phyloP scores from a whole-genome alignment of 805 yeast species.

The Metschnikowia reukaufii region DNA sequence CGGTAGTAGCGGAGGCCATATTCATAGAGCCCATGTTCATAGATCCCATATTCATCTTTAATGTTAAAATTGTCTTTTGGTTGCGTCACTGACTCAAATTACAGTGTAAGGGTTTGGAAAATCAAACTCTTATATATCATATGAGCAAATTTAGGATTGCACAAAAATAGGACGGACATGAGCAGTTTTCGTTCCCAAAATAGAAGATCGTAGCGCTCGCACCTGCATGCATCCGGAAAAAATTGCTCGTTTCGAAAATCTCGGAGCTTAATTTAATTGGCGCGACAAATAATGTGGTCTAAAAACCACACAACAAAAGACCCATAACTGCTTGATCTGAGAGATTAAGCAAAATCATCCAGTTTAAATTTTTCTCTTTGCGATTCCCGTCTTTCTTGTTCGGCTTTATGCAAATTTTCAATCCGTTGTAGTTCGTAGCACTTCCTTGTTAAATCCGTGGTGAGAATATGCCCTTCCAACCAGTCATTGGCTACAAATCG shows the following conservation, averaged over 20 bases:
- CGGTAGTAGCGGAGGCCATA: not conserved
- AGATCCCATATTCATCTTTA: constrained; percentile 4
- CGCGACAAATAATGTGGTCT: too few species aligned
- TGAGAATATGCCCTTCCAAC: constrained; percentile 54
- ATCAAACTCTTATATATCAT: not conserved
- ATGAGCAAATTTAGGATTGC: constrained; percentile 8
- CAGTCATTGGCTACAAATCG: constrained; percentile 51
- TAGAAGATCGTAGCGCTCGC: constrained; percentile 5
- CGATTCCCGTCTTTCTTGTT: not conserved
- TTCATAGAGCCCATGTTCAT: constrained; percentile 1
- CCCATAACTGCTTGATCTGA: too few species aligned
- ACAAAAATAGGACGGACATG: constrained; percentile 3
- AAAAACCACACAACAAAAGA: too few species aligned
- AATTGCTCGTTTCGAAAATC: not conserved
- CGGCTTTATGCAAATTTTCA: constrained; percentile 3
- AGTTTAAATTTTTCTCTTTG: not conserved
- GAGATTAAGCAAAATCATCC: too few species aligned
- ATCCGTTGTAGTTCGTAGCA: constrained; percentile 14
- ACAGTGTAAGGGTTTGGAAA: not conserved
- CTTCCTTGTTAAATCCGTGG: constrained; percentile 16
- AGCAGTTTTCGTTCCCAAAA: constrained; percentile 14
- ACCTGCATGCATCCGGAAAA: constrained; percentile 3
- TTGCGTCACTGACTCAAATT: too few species aligned
- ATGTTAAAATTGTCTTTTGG: not conserved
- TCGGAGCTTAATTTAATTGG: not conserved